A percentile compares a stretch with the other conserved stretches of the same genome.
These are phyloP conservation scores for Poa annua DNA, from an alignment of 176 grass and related monocot species.

Conservation along the genomic window DNA sequence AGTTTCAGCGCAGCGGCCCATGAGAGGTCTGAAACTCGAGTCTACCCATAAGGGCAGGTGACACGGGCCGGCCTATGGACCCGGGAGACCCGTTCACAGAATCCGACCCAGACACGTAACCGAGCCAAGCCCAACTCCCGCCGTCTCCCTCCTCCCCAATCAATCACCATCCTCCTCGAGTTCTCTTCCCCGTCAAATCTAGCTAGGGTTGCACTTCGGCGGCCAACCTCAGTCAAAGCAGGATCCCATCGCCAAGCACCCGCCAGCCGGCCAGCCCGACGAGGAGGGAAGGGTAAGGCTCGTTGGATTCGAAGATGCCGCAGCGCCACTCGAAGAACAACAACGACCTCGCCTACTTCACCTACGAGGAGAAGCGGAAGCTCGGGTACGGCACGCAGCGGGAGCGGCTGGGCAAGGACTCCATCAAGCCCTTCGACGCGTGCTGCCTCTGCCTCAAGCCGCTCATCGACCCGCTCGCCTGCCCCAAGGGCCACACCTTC, in stretches of 20 bases:
- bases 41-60: not conserved
- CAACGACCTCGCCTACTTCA: slow-evolving; percentile 99
- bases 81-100: not conserved
- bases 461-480: slow-evolving; percentile 85
- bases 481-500: slow-evolving; percentile 93
- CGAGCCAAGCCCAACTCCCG: not conserved
- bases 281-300: not conserved
- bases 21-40: not conserved
- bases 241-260: not conserved
- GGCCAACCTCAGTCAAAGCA: not conserved
- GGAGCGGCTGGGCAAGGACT: slow-evolving; percentile 97
- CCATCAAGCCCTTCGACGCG: slow-evolving; percentile 98
- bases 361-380: slow-evolving; percentile 99
- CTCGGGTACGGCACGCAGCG: slow-evolving; percentile 98
- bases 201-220: slow-evolving; percentile 50
- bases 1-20: not conserved
- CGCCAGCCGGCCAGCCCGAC: not conserved
- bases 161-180: not conserved
- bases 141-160: not conserved
- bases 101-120: not conserved
- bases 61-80: not conserved
- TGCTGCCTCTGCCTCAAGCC: slow-evolving; percentile 98
- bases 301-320: slow-evolving; percentile 61
- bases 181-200: slow-evolving; percentile 41
- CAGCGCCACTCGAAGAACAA: slow-evolving; percentile 99